Evolutionary conservation across 176 grass and related monocot genomes (phyloP).

Genomic region (Oryza glumipatula): DNA sequence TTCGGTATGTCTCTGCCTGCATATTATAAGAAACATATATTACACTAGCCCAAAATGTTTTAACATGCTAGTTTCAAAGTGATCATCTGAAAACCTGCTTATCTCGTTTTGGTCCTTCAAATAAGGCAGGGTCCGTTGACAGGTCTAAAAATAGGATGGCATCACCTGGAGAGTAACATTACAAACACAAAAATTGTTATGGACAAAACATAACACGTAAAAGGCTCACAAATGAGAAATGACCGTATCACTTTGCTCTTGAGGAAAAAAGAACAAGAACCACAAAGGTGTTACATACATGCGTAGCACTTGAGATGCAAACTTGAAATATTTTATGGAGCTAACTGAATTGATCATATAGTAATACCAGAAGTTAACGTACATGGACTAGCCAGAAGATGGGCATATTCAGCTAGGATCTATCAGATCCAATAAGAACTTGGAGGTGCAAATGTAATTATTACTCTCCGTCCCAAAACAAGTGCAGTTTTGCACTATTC

Average conservation of each 20-base stretch:
- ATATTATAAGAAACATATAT: slow-evolving; percentile 32
- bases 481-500: no score
- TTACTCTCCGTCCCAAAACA: no score
- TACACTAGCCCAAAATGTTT: slow-evolving; percentile 35
- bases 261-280: background rate
- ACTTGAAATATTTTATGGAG: slow-evolving; percentile 34
- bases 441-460: background rate
- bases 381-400: slow-evolving; percentile 22
- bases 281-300: slow-evolving; percentile 5
- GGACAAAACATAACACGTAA: background rate
- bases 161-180: slow-evolving; percentile 57
- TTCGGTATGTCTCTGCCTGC: slow-evolving; percentile 85
- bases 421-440: background rate
- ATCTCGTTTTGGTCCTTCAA: slow-evolving; percentile 81
- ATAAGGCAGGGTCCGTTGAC: slow-evolving; percentile 80
- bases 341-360: background rate
- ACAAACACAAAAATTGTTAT: slow-evolving; percentile 7
- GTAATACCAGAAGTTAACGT: slow-evolving; percentile 15
- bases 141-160: slow-evolving; percentile 85
- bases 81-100: slow-evolving; percentile 72
- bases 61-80: slow-evolving; percentile 29
- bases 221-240: background rate
- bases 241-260: background rate
- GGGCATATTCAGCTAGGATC: background rate
- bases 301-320: background rate